Evolutionary conservation across 371 early-diverging fungal species (phyloP).

Genomic region (Actinomortierella wolfii): DNA sequence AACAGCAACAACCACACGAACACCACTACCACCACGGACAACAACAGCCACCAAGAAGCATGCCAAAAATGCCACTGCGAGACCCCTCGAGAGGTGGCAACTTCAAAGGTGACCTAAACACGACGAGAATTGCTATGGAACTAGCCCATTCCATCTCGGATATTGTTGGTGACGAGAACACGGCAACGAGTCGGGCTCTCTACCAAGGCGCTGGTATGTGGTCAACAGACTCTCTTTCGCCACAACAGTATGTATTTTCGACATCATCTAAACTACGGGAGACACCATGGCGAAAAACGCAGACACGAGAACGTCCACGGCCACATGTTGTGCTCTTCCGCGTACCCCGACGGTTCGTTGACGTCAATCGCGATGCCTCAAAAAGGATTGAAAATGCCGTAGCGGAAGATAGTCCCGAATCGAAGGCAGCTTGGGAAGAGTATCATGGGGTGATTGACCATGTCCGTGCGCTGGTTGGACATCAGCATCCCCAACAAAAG

Average conservation of each 20-base stretch:
- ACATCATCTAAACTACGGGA: too few species aligned
- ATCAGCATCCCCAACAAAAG: slow-evolving; percentile 7
- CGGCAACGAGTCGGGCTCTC: neutral
- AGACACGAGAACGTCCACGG: neutral
- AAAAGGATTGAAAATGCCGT: slow-evolving; percentile 24
- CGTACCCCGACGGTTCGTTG: slow-evolving; percentile 20
- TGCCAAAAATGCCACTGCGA: slow-evolving; percentile 26
- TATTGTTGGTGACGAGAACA: slow-evolving; percentile 1
- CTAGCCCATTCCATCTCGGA: slow-evolving; percentile 29
- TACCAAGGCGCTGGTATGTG: neutral
- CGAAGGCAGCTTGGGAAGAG: slow-evolving; percentile 36
- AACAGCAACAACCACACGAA: slow-evolving; percentile 1
- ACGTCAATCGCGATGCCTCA: slow-evolving; percentile 28
- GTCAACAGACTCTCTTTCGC: neutral
- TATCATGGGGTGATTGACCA: slow-evolving; percentile 40
- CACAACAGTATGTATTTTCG: too few species aligned
- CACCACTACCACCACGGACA: slow-evolving; percentile 9
- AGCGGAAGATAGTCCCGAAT: slow-evolving; percentile 12
- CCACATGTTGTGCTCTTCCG: slow-evolving; percentile 38
- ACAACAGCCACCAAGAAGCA: neutral
- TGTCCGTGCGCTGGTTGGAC: slow-evolving; percentile 15
- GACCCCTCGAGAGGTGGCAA: slow-evolving; percentile 22
- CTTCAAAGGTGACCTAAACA: slow-evolving; percentile 33
- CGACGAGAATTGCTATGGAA: slow-evolving; percentile 25
- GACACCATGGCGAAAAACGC: neutral